These are phyloP conservation scores for Styphnolobium japonicum DNA, from an alignment of 306 rosid genomes.

Conservation along the genomic window DNA sequence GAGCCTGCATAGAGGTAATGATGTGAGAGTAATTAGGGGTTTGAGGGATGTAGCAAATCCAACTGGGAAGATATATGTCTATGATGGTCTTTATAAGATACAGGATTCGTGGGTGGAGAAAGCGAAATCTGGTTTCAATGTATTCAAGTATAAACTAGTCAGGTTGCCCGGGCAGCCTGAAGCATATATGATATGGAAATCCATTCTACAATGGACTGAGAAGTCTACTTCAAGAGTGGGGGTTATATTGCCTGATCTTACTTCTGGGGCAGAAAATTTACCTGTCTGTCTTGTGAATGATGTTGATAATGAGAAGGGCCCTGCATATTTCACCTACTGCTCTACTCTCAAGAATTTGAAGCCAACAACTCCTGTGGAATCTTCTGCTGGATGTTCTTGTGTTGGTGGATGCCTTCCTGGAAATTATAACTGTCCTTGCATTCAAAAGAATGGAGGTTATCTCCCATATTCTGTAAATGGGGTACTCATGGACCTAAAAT, in stretches of 20 bases:
- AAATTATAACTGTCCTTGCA: conserved; percentile 62
- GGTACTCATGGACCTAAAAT: conserved; percentile 56
- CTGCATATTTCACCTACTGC: conserved; percentile 75
- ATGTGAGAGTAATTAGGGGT: conserved; percentile 84
- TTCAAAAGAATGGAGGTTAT: conserved; percentile 65
- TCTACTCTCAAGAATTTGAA: conserved; percentile 61
- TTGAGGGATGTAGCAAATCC: conserved; percentile 52
- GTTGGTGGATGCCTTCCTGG: conserved; percentile 70
- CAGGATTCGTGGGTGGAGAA: conserved; percentile 85
- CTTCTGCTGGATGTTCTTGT: conserved; percentile 70
- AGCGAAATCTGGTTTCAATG: conserved; percentile 72
- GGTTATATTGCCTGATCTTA: conserved; percentile 83
- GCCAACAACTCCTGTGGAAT: conserved; percentile 42
- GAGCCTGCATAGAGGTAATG: conserved; percentile 72
- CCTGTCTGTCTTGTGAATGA: conserved; percentile 95
- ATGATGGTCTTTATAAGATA: conserved; percentile 88
- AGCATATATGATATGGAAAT: conserved; percentile 69
- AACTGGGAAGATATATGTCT: conserved; percentile 79
- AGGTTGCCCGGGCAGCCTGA: conserved; percentile 71
- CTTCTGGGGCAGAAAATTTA: conserved; percentile 77
- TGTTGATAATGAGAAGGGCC: conserved; percentile 92
- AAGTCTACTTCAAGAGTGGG: conserved; percentile 60
- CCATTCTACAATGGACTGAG: conserved; percentile 73
- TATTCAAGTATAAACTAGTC: conserved; percentile 71
- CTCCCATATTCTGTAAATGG: conserved; percentile 64